Base-by-base conservation (phyloP, 805 yeast species). In the Saccharomycodes ludwigii region DNA sequence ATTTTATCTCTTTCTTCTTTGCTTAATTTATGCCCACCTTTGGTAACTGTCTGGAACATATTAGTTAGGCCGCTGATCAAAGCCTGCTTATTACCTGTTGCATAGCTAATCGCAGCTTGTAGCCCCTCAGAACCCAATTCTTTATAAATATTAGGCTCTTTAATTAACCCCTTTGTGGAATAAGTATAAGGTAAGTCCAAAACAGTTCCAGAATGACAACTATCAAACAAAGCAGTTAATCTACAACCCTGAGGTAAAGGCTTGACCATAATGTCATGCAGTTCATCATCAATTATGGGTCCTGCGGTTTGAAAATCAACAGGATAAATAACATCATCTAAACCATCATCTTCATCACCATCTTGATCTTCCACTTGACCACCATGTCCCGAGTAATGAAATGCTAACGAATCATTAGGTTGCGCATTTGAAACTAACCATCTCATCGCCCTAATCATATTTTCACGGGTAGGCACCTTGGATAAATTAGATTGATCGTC, bases 351-450 rank as follows among this genome's bases (percentile, higher is more conserved):
- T 46, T 79, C 88, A 46, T 79, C 91, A 16, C 84, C 84, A 44
- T 74, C 71, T 21, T 58, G 47, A 50, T 82, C 94, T 29, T 61
- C 55, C 4, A 73, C 70, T 46, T 74, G 79, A 2, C 91, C 84
- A 19, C 94, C 94, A 48, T 83, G 94, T 6, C 94, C 91, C 0
- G 91, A 78, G 49, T 76, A 82, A 51, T 83, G 94, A 65, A 83
- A 72, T 43, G 83, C 75, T 30, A 82, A 54, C 6, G 84, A 70
- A 55, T 82, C 94, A 43, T 82, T 80, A 11, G 91, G 76, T 41
- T 58, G 61, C 0, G 93, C 91, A 39, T 65, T 78, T 14, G 59
- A 60, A 14, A 77, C 86, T 15, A 82, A 65, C 94, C 94, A 82
- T 34, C 68, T 73, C 80, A 80, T 78, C 3, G 85, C 94, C 26